phyloP scores from a whole-genome alignment of 495 filamentous ascomycete species.

The Clohesyomyces aquaticus region DNA sequence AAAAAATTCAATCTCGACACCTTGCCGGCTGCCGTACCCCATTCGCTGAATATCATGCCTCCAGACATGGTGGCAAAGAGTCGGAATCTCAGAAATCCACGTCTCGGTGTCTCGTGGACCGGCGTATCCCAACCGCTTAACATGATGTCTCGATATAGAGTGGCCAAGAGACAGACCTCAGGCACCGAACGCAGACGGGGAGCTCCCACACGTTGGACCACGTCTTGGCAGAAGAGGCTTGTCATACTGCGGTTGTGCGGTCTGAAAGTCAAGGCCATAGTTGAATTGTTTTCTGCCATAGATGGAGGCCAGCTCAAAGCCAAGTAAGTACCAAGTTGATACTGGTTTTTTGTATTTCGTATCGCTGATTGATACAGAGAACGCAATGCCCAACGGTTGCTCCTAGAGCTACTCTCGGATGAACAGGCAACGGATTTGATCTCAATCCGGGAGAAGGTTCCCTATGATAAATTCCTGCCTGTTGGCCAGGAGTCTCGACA shows the following conservation, averaged over 20 bases:
- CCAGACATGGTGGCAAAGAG: too few species aligned
- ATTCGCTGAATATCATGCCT: too few species aligned
- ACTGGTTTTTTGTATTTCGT: neutral
- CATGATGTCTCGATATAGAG: neutral
- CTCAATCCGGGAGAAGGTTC: neutral
- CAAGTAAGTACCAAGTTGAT: neutral
- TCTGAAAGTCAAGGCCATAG: neutral
- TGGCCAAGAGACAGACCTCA: neutral
- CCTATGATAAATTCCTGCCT: neutral
- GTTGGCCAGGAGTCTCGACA: neutral
- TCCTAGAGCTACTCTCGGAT: conserved; percentile 1
- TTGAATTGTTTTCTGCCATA: neutral
- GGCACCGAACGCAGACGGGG: neutral
- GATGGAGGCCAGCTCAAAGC: neutral
- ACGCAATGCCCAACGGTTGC: neutral
- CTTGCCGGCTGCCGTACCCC: too few species aligned
- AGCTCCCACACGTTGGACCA: neutral
- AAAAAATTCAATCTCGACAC: too few species aligned
- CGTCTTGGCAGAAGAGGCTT: conserved; percentile 1
- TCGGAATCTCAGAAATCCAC: neutral
- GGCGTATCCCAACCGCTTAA: neutral
- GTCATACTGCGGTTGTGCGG: conserved; percentile 1
- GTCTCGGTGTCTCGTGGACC: neutral
- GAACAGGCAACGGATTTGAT: neutral
- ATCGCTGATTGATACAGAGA: neutral